Conservation (phyloP, 495 filamentous ascomycete genomes). For the Penicillium robsamsonii region DNA sequence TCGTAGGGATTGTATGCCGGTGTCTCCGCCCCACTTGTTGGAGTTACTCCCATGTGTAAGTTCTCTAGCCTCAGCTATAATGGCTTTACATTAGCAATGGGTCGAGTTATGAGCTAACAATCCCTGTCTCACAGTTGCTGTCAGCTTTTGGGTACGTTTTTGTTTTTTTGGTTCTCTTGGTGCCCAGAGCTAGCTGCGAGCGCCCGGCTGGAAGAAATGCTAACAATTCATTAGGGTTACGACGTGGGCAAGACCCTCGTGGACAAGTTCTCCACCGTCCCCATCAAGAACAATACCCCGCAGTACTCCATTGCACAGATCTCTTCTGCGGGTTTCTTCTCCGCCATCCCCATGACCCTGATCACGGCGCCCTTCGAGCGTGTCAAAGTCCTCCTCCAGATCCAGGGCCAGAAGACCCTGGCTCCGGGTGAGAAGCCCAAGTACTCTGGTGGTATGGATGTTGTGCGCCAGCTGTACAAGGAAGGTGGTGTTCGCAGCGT, state of each 20-base stretch:
- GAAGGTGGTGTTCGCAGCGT: conserved; percentile 88
- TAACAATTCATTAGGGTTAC: conserved; percentile 63
- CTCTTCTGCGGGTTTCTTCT: conserved; percentile 94
- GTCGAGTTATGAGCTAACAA: conserved; percentile 12
- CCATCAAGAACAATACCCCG: conserved; percentile 57
- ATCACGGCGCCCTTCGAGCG: conserved; percentile 99
- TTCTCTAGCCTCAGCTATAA: conserved; percentile 16
- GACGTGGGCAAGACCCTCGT: conserved; percentile 91
- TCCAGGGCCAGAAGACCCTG: conserved; percentile 87
- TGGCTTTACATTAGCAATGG: neutral
- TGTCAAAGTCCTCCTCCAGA: conserved; percentile 96
- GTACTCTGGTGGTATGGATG: conserved; percentile 84
- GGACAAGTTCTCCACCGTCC: conserved; percentile 60
- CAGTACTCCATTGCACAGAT: conserved; percentile 80
- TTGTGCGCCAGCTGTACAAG: conserved; percentile 91
- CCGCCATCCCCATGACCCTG: conserved; percentile 93
- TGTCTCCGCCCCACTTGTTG: conserved; percentile 88
- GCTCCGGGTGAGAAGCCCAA: conserved; percentile 88
- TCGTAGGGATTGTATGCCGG: conserved; percentile 87
- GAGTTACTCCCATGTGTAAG: conserved; percentile 99
- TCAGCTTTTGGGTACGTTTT: conserved; percentile 78
- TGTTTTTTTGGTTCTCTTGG: neutral
- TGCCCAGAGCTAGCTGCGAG: neutral
- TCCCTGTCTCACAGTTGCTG: conserved; percentile 63
- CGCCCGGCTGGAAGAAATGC: conserved; percentile 4